Base-by-base conservation (phyloP, 768 basidiomycete genomes). In the Termitomyces heimii region DNA sequence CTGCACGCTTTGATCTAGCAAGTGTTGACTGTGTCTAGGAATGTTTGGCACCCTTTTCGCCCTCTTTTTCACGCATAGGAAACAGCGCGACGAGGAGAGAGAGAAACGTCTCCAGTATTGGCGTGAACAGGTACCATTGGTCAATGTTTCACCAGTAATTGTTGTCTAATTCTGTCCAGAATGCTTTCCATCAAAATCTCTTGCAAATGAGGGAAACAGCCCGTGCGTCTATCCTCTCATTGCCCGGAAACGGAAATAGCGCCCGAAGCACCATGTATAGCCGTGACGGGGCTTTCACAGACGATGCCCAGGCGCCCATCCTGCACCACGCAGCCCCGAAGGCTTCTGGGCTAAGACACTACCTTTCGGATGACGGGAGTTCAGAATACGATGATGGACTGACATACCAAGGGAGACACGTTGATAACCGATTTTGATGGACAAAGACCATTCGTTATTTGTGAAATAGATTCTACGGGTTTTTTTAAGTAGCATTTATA, bases 71-170 rank as follows among this genome's bases (percentile, higher is more conserved):
- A 63, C 88, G 7, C 92, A 94, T 64, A 75, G 85, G 39, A 82
- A 83, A 62, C 82, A 88, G 61, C 83, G 92, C 62, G 85, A 85
- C 42, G 70, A 75, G 57, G 91, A 94, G 65, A 86, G 89, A 46
- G 86, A 89, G 73, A 92, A 88, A 71, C 86, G 92, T 62, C 73
- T 85, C 43, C 90, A 92, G 67, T 94, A 94, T 72, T 94, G 92
- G 87, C 85, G 86, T 62, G 92, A 94, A 74, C 92, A 92, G 79
- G 87, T 84, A 60, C 50, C 63, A 14, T 58, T 14, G 24, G 20
- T 16, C 24, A 29, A 20, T n/a, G 10, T n/a, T 16, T 9, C 16
- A 26, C 18, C 26, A 7, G 12, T 12, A 45, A 28, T 53, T 39
- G 46, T 46, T 14, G 14, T 20, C n/a, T 24, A n/a, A 43, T 52